Percentiles rank a stretch among this genome's conserved stretches.
Evolutionary conservation across 169 alveolate species (phyloP).

Genomic region (Amoebophrya sp.): DNA sequence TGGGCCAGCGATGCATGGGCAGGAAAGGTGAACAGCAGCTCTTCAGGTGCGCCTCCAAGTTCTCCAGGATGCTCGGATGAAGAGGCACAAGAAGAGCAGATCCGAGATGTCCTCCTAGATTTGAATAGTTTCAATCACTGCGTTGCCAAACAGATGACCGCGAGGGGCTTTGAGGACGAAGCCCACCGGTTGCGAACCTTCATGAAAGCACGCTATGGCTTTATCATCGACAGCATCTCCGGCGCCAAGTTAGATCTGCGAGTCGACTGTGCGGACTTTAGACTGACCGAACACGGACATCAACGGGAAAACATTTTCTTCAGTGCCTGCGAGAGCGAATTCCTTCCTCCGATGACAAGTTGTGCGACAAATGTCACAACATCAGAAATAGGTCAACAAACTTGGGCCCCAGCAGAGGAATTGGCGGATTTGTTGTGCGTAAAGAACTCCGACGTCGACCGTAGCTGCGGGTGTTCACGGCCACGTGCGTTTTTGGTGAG

Average conservation of each 20-base stretch:
- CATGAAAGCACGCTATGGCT: conserved; percentile 18
- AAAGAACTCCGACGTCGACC: no score
- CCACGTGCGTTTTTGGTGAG: not conserved
- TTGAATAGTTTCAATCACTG: not conserved
- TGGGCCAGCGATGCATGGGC: no score
- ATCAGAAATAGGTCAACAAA: no score
- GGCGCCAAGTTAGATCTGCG: conserved; percentile 9
- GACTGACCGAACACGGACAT: no score
- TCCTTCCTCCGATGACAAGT: conserved; percentile 22
- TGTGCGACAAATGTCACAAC: no score
- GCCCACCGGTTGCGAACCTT: not conserved
- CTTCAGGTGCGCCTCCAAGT: no score
- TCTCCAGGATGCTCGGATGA: no score
- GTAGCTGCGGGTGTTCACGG: no score
- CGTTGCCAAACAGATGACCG: not conserved
- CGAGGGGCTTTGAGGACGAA: not conserved
- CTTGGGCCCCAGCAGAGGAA: no score
- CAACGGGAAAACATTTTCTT: no score
- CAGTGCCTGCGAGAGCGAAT: not conserved
- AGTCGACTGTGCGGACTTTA: conserved; percentile 20
- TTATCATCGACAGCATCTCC: not conserved
- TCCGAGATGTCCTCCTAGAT: not conserved
- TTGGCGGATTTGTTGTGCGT: no score
- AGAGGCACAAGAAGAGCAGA: no score
- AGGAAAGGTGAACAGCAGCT: not conserved